Conservation (phyloP, 768 basidiomycete genomes). For the Podaxis rugospora region DNA sequence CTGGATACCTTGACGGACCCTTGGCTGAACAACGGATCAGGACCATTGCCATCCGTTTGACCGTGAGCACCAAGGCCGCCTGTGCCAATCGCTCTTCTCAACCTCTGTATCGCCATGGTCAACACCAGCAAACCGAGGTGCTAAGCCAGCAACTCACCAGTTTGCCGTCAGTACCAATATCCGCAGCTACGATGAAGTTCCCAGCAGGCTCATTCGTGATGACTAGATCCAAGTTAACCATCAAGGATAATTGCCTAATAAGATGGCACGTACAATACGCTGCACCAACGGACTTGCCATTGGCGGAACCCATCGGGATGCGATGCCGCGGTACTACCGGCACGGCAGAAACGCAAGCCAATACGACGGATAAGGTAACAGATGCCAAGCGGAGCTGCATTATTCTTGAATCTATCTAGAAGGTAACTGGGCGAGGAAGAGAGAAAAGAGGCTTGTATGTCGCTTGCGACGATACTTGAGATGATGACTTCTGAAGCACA, state of each 20-base stretch:
- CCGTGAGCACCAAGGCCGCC: too few species aligned
- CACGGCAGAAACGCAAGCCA: not conserved
- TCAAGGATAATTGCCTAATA: too few species aligned
- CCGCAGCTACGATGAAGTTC: slow-evolving; percentile 39
- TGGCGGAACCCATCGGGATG: not conserved
- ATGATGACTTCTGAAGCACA: not conserved
- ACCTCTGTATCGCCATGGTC: too few species aligned
- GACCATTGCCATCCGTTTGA: too few species aligned
- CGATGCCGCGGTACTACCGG: not conserved
- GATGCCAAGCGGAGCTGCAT: not conserved
- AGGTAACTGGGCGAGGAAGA: not conserved
- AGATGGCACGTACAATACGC: slow-evolving; percentile 20
- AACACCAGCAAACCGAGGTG: too few species aligned
- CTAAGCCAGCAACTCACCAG: too few species aligned
- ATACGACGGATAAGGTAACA: not conserved
- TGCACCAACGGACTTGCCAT: slow-evolving; percentile 21
- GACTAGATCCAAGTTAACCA: slow-evolving; percentile 25
- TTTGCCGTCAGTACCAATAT: slow-evolving; percentile 30
- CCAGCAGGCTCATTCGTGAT: slow-evolving; percentile 45
- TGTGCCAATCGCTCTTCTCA: too few species aligned
- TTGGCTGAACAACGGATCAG: slow-evolving; percentile 22
- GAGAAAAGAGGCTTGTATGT: not conserved
- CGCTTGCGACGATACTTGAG: not conserved
- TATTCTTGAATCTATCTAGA: too few species aligned
- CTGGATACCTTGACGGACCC: slow-evolving; percentile 27